These are phyloP conservation scores for Cercospora citrullina DNA, from an alignment of 2,329 filamentous ascomycete species.

Conservation along the genomic window DNA sequence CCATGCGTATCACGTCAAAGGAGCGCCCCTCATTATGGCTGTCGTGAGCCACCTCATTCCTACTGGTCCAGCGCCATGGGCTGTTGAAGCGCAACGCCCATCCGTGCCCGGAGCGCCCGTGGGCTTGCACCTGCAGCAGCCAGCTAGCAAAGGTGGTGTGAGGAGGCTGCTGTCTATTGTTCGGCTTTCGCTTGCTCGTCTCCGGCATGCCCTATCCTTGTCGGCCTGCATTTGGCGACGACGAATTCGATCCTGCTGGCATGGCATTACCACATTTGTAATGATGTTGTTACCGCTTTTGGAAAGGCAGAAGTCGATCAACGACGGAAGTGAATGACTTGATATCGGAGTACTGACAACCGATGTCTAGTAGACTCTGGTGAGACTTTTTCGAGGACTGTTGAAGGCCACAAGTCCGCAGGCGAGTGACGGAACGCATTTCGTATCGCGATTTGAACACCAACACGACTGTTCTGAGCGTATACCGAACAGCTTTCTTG, in stretches of 20 bases:
- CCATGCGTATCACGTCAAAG: not conserved
- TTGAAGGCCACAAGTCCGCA: not conserved
- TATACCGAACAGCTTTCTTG: not conserved
- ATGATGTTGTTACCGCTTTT: not conserved
- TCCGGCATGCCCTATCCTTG: not conserved
- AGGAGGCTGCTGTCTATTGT: not conserved
- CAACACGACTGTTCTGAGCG: not conserved
- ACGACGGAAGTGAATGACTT: not conserved
- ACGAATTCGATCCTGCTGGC: not conserved
- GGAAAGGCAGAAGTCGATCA: not conserved
- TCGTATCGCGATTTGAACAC: not conserved
- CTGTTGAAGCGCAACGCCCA: not conserved
- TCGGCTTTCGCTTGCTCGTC: not conserved
- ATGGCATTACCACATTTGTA: not conserved
- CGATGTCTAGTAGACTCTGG: not conserved
- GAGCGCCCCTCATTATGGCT: not conserved
- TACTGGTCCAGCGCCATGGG: slow-evolving; percentile 6
- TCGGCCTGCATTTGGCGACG: not conserved
- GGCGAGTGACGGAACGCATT: not conserved
- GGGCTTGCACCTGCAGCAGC: not conserved
- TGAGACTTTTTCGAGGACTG: not conserved
- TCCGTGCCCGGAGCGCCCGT: slow-evolving; percentile 3
- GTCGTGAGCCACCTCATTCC: not conserved
- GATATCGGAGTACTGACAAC: not conserved
- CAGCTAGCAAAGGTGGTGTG: not conserved